Conservation (phyloP, 169 alveolate species). For the Cystoisospora suis region DNA sequence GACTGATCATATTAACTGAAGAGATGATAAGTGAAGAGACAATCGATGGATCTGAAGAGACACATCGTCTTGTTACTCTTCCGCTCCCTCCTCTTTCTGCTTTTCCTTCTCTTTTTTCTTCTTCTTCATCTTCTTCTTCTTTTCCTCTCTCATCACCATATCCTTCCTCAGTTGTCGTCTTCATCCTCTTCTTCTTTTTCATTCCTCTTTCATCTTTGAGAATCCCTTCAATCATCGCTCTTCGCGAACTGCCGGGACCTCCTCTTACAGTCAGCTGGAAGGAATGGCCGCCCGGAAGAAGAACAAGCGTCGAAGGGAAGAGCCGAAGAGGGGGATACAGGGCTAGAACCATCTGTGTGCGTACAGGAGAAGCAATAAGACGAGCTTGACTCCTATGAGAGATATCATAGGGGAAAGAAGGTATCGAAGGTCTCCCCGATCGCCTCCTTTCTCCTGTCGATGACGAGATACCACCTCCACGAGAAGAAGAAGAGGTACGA, state of each 20-base stretch:
- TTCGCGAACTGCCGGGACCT: slow-evolving; percentile 18
- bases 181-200: background rate
- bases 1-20: too few relatives aligned
- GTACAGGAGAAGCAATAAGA: background rate
- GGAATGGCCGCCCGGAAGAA: slow-evolving; percentile 60
- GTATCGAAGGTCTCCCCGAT: background rate
- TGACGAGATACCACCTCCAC: background rate
- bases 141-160: background rate
- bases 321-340: slow-evolving; percentile 48
- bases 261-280: slow-evolving; percentile 47
- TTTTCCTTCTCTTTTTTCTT: background rate
- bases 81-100: background rate
- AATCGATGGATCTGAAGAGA: background rate
- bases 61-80: background rate
- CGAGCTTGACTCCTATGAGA: background rate
- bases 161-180: background rate
- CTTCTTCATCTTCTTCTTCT: background rate
- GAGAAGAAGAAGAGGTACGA: background rate
- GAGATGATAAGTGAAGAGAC: too few relatives aligned
- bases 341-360: background rate
- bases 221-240: background rate
- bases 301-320: slow-evolving; percentile 37
- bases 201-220: too few relatives aligned
- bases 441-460: background rate
- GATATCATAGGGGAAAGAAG: background rate